Conservation (phyloP, 495 filamentous ascomycete species). For the Neurospora sp. region DNA sequence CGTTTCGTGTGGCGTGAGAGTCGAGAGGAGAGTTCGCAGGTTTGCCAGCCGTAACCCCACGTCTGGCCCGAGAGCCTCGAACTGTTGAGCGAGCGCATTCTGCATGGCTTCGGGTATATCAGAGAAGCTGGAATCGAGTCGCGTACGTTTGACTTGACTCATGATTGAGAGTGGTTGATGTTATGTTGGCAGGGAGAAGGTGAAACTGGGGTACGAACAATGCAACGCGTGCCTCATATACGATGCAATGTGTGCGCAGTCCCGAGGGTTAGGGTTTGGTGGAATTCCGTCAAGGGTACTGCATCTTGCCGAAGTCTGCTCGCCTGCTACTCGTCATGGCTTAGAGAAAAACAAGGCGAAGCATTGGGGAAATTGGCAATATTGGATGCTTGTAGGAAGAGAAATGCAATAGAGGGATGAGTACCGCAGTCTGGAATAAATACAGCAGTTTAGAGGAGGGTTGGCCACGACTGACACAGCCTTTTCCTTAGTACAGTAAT, state of each 20-base stretch:
- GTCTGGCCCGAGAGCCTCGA: slow-evolving; percentile 4
- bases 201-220: background rate
- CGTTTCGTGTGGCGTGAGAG: slow-evolving; percentile 13
- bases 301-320: background rate
- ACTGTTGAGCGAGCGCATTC: background rate
- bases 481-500: background rate
- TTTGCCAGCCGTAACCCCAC: background rate
- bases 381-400: background rate
- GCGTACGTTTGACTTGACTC: background rate
- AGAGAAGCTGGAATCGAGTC: background rate
- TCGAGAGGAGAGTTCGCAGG: slow-evolving; percentile 1
- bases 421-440: background rate
- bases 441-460: background rate
- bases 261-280: background rate
- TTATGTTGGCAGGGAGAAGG: background rate
- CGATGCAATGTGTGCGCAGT: background rate
- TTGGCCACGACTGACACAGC: background rate
- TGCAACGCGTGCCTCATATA: background rate
- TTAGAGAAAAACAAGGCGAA: background rate
- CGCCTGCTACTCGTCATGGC: background rate
- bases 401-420: background rate
- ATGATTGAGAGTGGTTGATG: background rate
- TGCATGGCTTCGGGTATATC: background rate
- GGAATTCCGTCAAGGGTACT: background rate
- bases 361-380: background rate